These are phyloP conservation scores for Sporothrix phasma DNA, from an alignment of 2,329 filamentous ascomycete species.

Conservation along the genomic window DNA sequence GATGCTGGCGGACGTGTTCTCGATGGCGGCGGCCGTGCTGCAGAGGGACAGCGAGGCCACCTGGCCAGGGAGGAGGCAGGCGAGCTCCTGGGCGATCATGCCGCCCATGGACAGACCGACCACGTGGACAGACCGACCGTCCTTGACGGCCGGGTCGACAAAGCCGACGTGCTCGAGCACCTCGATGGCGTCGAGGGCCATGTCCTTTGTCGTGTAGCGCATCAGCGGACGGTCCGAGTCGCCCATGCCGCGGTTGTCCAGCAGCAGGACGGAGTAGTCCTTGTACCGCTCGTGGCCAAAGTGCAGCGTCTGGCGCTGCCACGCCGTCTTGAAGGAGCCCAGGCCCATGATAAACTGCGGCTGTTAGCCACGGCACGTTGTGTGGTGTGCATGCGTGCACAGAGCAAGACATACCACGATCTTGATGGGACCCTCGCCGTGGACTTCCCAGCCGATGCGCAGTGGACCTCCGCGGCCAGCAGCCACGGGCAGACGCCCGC, in stretches of 20 bases:
- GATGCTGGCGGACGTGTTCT: constrained; percentile 51
- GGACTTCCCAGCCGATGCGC: constrained; percentile 68
- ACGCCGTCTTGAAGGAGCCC: constrained; percentile 55
- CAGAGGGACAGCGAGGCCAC: constrained; percentile 49
- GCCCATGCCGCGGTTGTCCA: constrained; percentile 82
- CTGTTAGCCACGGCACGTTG: not conserved
- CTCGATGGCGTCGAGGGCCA: constrained; percentile 71
- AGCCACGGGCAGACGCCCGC: constrained; percentile 56
- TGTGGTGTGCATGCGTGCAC: not conserved
- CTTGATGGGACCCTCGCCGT: constrained; percentile 63
- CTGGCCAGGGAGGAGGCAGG: constrained; percentile 40
- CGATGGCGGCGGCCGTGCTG: constrained; percentile 50
- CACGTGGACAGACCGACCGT: constrained; percentile 45
- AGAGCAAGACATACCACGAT: constrained; percentile 50
- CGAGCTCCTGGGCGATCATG: constrained; percentile 84
- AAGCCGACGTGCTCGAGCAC: constrained; percentile 57
- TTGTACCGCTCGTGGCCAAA: constrained; percentile 63
- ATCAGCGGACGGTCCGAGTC: constrained; percentile 65
- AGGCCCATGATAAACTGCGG: constrained; percentile 71
- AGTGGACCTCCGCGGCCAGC: constrained; percentile 62
- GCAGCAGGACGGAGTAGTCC: constrained; percentile 62
- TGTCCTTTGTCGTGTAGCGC: constrained; percentile 73
- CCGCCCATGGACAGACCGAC: constrained; percentile 77
- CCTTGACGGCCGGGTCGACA: constrained; percentile 13
- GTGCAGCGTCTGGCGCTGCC: constrained; percentile 75